Conservation (phyloP, 2,329 filamentous ascomycete species). For the Daldinia sp. region DNA sequence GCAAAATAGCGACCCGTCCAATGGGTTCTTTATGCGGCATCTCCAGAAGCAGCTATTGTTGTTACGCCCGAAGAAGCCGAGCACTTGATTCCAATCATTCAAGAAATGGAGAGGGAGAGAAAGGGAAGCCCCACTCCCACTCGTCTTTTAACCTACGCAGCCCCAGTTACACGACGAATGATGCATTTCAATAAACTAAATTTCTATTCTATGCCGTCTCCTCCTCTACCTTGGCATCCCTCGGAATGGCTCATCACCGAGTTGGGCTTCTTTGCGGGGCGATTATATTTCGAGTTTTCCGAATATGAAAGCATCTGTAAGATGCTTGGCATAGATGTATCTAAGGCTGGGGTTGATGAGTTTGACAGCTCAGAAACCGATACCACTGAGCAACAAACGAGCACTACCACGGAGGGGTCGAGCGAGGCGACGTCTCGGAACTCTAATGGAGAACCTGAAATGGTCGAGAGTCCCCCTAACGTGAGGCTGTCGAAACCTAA, state of each 20-base stretch:
- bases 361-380: constrained; percentile 30
- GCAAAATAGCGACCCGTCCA: constrained; percentile 57
- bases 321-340: constrained; percentile 46
- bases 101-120: neutral
- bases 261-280: constrained; percentile 66
- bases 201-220: constrained; percentile 60
- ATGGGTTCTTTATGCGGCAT: constrained; percentile 66
- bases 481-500: neutral
- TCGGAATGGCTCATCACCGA: constrained; percentile 65
- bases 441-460: neutral
- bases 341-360: constrained; percentile 24
- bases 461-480: neutral
- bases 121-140: constrained; percentile 44
- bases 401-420: neutral
- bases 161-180: constrained; percentile 69
- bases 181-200: constrained; percentile 62
- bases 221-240: constrained; percentile 51
- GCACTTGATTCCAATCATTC: constrained; percentile 57
- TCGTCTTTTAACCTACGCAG: constrained; percentile 64
- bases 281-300: constrained; percentile 64
- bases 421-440: constrained; percentile 7
- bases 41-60: constrained; percentile 58
- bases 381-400: constrained; percentile 12
- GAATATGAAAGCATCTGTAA: constrained; percentile 52
- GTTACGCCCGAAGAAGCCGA: constrained; percentile 71